Percentiles rank a stretch among this genome's conserved stretches.
Conservation (phyloP, 441 rosid genomes). For the Gossypium davidsonii region DNA sequence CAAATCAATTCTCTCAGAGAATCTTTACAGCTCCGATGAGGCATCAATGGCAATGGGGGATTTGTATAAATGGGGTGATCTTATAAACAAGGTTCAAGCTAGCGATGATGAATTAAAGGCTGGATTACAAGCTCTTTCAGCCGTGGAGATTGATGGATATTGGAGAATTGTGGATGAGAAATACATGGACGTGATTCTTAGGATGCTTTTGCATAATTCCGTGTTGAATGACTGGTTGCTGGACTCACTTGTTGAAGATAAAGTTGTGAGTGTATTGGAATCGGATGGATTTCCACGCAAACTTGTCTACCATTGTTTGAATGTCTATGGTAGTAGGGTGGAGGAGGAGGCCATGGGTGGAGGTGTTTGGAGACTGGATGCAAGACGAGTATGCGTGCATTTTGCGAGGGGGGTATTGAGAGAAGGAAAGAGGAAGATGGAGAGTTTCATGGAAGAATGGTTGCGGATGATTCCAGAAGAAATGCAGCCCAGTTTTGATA, state of each 20-base stretch:
- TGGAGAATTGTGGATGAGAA: conserved; percentile 77
- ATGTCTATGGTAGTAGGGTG: conserved; percentile 46
- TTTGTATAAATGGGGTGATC: conserved; percentile 57
- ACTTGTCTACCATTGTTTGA: conserved; percentile 57
- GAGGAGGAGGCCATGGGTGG: conserved; percentile 25
- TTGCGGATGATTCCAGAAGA: conserved; percentile 53
- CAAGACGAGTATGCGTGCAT: conserved; percentile 61
- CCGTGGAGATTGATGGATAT: conserved; percentile 72
- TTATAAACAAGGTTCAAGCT: conserved; percentile 64
- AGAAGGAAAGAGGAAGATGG: conserved; percentile 56
- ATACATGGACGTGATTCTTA: conserved; percentile 56
- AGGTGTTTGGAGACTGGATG: conserved; percentile 57
- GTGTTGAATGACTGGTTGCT: conserved; percentile 67
- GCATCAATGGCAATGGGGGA: conserved; percentile 29
- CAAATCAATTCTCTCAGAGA: conserved; percentile 49
- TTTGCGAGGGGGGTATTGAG: conserved; percentile 57
- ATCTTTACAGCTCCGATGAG: conserved; percentile 43
- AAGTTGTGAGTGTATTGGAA: conserved; percentile 45
- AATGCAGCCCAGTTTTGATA: conserved; percentile 53
- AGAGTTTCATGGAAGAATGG: conserved; percentile 69
- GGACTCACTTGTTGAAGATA: conserved; percentile 48
- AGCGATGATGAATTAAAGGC: conserved; percentile 62
- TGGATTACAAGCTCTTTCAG: conserved; percentile 57
- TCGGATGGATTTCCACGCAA: conserved; percentile 59
- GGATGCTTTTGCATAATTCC: conserved; percentile 58